Evolutionary conservation across 805 yeast genomes (phyloP).

Genomic region (Yueomyces sp.): DNA sequence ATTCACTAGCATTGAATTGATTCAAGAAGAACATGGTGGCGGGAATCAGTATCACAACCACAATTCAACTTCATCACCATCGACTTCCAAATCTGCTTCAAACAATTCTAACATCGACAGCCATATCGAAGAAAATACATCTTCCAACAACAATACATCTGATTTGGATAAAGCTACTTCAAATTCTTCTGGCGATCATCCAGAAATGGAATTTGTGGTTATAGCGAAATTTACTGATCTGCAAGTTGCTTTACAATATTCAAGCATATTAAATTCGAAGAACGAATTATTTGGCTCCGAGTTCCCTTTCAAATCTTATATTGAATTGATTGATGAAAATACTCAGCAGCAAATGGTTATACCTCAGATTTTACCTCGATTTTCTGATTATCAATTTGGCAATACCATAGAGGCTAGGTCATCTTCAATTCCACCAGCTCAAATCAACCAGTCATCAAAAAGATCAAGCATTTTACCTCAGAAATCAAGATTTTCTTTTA

Average conservation of each 20-base stretch:
- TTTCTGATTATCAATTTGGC: conserved; percentile 1
- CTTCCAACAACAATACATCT: not conserved
- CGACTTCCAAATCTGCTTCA: not conserved
- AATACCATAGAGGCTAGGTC: not conserved
- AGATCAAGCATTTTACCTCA: conserved; percentile 37
- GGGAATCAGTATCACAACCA: not conserved
- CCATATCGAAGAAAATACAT: not conserved
- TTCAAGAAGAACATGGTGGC: conserved; percentile 13
- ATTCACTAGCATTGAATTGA: conserved; percentile 37
- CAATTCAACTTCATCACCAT: not conserved
- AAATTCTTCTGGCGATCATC: not conserved
- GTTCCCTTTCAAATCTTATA: conserved; percentile 26
- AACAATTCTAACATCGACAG: conserved; percentile 5
- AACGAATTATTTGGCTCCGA: conserved; percentile 36
- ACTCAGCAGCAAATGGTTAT: conserved; percentile 14
- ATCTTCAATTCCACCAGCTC: conserved; percentile 1
- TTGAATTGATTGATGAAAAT: conserved; percentile 29
- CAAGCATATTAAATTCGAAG: conserved; percentile 29
- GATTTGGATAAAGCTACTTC: no score
- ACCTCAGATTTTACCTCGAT: conserved; percentile 1
- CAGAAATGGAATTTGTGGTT: conserved; percentile 23
- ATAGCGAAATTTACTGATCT: conserved; percentile 34
- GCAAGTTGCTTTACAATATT: conserved; percentile 30
- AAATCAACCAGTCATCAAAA: conserved; percentile 7
- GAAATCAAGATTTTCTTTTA: conserved; percentile 55